phyloP scores from a whole-genome alignment of 805 yeast species.

The Metschnikowia cubensis region DNA sequence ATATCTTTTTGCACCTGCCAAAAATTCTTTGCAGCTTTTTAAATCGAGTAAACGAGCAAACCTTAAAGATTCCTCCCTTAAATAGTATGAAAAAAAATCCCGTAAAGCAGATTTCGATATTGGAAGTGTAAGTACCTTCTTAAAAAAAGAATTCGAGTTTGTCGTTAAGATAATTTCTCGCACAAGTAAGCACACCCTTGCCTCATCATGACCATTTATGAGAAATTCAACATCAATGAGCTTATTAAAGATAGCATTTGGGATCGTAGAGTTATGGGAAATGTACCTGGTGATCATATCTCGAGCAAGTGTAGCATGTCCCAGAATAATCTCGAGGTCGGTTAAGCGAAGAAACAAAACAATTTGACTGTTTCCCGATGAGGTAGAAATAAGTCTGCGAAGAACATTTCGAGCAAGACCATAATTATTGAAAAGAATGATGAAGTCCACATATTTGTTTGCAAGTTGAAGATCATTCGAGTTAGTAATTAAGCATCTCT shows the following conservation, averaged over 20 bases:
- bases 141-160: slow-evolving; percentile 11
- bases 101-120: not conserved
- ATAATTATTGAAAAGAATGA: slow-evolving; percentile 23
- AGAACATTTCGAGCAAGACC: slow-evolving; percentile 40
- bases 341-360: slow-evolving; percentile 36
- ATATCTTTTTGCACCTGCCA: not conserved
- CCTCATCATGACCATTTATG: slow-evolving; percentile 22
- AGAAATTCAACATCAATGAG: slow-evolving; percentile 41
- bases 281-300: slow-evolving; percentile 28
- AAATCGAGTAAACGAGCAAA: not conserved
- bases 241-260: slow-evolving; percentile 38
- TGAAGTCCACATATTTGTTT: slow-evolving; percentile 47
- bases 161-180: slow-evolving; percentile 27
- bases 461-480: slow-evolving; percentile 46
- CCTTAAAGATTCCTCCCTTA: not conserved
- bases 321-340: slow-evolving; percentile 41
- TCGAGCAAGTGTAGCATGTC: slow-evolving; percentile 37
- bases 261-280: slow-evolving; percentile 19
- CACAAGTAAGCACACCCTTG: slow-evolving; percentile 25
- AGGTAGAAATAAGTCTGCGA: slow-evolving; percentile 27
- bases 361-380: slow-evolving; percentile 21
- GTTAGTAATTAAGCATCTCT: slow-evolving; percentile 45
- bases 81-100: slow-evolving; percentile 1
- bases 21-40: not conserved
- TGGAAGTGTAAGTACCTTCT: not conserved